These are phyloP conservation scores for Daedaleopsis sinensis DNA, from an alignment of 768 basidiomycete genomes.

Conservation along the genomic window DNA sequence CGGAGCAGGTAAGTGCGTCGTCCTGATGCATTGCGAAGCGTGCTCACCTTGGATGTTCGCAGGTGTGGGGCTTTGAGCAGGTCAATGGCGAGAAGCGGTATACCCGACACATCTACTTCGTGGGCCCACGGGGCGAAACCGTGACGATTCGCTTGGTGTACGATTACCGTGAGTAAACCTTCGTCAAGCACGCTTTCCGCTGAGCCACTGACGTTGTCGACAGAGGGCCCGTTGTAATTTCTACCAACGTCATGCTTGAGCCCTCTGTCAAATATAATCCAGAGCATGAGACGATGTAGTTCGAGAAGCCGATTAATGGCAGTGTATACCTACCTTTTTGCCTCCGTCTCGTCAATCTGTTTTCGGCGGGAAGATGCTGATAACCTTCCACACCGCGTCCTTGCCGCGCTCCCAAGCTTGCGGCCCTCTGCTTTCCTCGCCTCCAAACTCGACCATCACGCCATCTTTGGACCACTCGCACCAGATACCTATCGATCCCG, in stretches of 20 bases:
- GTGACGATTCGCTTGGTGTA: constrained; percentile 63
- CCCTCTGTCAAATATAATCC: neutral
- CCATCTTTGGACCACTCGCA: constrained; percentile 88
- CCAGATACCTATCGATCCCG: constrained; percentile 89
- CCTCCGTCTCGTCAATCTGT: constrained; percentile 1
- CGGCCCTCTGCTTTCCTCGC: constrained; percentile 73
- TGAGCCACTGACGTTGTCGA: neutral
- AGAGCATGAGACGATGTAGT: constrained; percentile 10
- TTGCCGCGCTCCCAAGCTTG: constrained; percentile 89
- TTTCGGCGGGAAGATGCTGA: constrained; percentile 58
- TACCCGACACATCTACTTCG: constrained; percentile 63
- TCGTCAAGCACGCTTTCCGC: neutral
- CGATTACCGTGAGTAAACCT: constrained; percentile 59
- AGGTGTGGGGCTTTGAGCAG: constrained; percentile 68
- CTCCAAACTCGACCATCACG: constrained; percentile 86
- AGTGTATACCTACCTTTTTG: constrained; percentile 7
- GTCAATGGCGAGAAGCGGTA: constrained; percentile 64
- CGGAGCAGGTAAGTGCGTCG: constrained; percentile 52
- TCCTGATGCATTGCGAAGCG: constrained; percentile 25
- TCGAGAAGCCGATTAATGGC: neutral
- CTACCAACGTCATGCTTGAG: neutral
- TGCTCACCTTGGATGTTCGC: constrained; percentile 19
- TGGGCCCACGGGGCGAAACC: constrained; percentile 58
- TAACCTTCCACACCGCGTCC: constrained; percentile 76
- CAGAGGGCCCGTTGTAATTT: constrained; percentile 18